Evolutionary conservation across 75 land plant genomes (phyloP).

Genomic region (Sequoiadendron giganteum): DNA sequence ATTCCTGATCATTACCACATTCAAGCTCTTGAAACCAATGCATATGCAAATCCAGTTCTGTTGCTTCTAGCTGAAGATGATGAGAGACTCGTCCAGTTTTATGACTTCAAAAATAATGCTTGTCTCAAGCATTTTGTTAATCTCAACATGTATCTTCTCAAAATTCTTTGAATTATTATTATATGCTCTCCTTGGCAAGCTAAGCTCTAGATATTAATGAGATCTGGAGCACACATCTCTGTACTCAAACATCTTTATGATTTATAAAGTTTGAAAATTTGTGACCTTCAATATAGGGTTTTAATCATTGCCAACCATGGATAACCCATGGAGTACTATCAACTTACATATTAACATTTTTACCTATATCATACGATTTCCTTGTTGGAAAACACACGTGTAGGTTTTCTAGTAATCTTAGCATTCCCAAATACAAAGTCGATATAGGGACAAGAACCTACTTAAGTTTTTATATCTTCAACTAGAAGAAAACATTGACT

Average conservation of each 20-base stretch:
- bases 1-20: not conserved
- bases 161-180: no score
- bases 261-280: not conserved
- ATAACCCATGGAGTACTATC: no score
- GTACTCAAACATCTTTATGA: not conserved
- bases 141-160: not conserved
- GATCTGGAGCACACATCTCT: not conserved
- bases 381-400: not conserved
- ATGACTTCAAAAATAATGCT: not conserved
- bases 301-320: not conserved
- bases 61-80: not conserved
- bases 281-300: not conserved
- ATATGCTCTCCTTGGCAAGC: not conserved
- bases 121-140: not conserved
- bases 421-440: not conserved
- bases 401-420: not conserved
- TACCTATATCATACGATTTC: not conserved
- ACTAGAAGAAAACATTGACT: not conserved
- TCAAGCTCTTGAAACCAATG: not conserved
- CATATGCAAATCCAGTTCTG: not conserved
- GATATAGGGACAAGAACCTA: not conserved
- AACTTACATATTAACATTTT: not conserved
- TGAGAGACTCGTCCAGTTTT: not conserved
- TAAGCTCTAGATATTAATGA: not conserved
- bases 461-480: not conserved